These are phyloP conservation scores for Plasmopara muralis DNA, from an alignment of 352 stramenopile genomes.

Conservation along the genomic window DNA sequence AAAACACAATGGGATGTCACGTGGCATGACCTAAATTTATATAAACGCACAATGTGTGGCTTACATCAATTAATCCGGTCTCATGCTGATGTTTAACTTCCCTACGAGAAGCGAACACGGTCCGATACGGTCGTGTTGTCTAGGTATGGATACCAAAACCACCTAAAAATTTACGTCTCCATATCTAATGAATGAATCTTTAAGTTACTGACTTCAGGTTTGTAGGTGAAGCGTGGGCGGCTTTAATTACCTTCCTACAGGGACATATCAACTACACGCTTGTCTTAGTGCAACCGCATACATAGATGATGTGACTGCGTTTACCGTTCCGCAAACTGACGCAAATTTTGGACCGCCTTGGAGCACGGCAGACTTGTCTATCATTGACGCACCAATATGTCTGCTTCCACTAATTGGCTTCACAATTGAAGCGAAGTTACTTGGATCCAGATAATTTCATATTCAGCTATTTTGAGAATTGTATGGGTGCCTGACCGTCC, in stretches of 20 bases:
- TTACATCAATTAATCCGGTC: too few relatives aligned
- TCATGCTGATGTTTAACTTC: too few relatives aligned
- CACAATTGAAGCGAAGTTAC: not conserved
- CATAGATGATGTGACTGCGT: not conserved
- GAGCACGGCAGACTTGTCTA: not conserved
- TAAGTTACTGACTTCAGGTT: constrained; percentile 1
- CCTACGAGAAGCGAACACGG: too few relatives aligned
- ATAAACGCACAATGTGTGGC: too few relatives aligned
- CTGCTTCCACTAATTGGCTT: not conserved
- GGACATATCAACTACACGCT: not conserved
- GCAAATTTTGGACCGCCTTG: not conserved
- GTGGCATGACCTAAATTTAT: too few relatives aligned
- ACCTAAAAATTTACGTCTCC: too few relatives aligned
- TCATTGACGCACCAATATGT: not conserved
- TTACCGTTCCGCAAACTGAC: not conserved
- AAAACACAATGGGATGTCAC: too few relatives aligned
- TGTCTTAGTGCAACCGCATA: too few relatives aligned
- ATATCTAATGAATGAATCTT: too few relatives aligned
- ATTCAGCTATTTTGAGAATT: not conserved
- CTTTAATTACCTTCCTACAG: not conserved
- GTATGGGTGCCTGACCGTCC: not conserved
- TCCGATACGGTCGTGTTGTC: too few relatives aligned
- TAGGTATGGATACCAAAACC: too few relatives aligned
- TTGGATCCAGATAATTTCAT: not conserved
- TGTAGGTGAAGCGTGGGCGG: not conserved